Base-by-base conservation (phyloP, 2,329 filamentous ascomycete genomes). In the Phyllosticta capitalensis region DNA sequence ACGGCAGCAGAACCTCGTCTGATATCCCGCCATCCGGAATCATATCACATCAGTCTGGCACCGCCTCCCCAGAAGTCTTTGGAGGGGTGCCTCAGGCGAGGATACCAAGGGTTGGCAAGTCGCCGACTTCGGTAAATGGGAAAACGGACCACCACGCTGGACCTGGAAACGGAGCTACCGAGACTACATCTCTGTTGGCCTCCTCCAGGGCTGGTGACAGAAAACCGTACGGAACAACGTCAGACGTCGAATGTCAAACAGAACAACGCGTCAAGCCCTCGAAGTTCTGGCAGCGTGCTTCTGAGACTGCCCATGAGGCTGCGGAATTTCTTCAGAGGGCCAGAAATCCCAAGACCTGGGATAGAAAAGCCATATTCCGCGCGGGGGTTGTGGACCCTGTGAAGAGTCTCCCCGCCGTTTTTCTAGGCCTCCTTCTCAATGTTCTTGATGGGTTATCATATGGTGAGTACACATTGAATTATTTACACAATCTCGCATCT, bases 401-500 rank as follows among this genome's bases (percentile, higher is more conserved):
- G 19, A 84, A 83, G 54, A 88, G 87, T 64, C 71, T 96, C 17
- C 94, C 94, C 1, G 88, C 92, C 2, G 92, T 97, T 1, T 82
- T 95, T 64, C 83, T 99, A 0, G 94, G 94, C 0, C 75, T 96
- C 24, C 79, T 99, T 1, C 82, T 99, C 19, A 99, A 99, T 66
- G 87, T 99, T 52, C 79, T 99, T 20, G 94, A 99, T 77, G 94
- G 92, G 5, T 76, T 99, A 49, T 97, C 92, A 2, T 99, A 99
- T 68, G 94, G 89, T 81, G 75, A 71, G 56, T 58, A 17, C 3
- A n/a, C n/a, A 14, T 45, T 14, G 10, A 12, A 19, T 48, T 48
- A 3, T 33, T 58, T 22, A 20, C 51, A 22, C 30, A 5, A 14
- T 21, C 21, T 10, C 21, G n/a, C 33, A 38, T 24, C 58, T 9